phyloP scores from a whole-genome alignment of 257 asterid genomes.

The Primulina huaijiensis region DNA sequence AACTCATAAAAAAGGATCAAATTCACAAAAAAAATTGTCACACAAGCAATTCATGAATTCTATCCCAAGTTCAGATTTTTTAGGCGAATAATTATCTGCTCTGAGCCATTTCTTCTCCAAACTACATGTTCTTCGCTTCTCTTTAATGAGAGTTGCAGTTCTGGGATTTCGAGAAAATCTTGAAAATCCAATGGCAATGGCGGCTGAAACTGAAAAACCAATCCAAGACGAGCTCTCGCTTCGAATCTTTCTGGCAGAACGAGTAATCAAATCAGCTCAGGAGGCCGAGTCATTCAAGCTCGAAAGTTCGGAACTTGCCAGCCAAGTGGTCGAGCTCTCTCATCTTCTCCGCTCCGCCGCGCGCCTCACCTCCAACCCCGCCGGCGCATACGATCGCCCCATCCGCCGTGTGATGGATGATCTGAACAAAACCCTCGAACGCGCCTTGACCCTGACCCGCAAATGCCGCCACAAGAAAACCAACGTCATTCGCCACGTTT shows the following conservation, averaged over 20 bases:
- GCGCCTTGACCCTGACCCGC: conserved; percentile 42
- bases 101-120: no score
- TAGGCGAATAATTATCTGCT: no score
- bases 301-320: conserved; percentile 41
- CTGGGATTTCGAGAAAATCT: background rate
- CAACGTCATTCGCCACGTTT: conserved; percentile 51
- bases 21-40: no score
- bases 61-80: no score
- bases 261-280: conserved; percentile 42
- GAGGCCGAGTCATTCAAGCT: conserved; percentile 52
- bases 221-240: conserved; percentile 51
- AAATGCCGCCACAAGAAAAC: conserved; percentile 46
- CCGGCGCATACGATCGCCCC: conserved; percentile 56
- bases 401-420: conserved; percentile 49
- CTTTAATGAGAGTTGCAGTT: background rate
- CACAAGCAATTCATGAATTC: no score
- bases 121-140: background rate
- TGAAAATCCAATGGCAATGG: conserved; percentile 20
- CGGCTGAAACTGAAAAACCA: conserved; percentile 39
- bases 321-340: conserved; percentile 37
- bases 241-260: conserved; percentile 49
- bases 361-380: conserved; percentile 38
- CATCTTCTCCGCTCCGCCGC: conserved; percentile 51
- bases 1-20: no score
- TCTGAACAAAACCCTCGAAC: conserved; percentile 42